Evolutionary conservation across 2,329 filamentous ascomycete species (phyloP).

Genomic region (Paraphoma sp.): DNA sequence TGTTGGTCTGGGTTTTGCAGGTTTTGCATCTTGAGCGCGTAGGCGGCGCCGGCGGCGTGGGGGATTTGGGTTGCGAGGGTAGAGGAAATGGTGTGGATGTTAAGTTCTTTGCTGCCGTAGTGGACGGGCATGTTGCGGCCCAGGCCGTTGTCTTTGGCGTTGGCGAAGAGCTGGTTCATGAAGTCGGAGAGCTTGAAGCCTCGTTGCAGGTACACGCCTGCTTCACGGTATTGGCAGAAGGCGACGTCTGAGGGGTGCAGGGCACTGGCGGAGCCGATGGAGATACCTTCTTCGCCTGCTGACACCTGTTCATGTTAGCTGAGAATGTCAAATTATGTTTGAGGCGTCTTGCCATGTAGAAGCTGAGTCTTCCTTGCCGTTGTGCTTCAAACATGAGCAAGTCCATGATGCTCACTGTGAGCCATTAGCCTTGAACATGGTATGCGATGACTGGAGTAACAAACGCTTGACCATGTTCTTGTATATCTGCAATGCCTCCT

Average conservation of each 20-base stretch:
- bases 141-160: constrained; percentile 76
- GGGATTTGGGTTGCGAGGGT: constrained; percentile 88
- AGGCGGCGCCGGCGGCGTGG: constrained; percentile 85
- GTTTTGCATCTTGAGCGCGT: constrained; percentile 83
- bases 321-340: not conserved
- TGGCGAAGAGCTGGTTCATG: constrained; percentile 95
- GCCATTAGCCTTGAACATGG: too few species aligned
- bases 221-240: constrained; percentile 93
- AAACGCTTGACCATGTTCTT: constrained; percentile 67
- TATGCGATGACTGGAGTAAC: constrained; percentile 7
- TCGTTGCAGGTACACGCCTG: constrained; percentile 87
- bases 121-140: constrained; percentile 98
- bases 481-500: constrained; percentile 67
- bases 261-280: constrained; percentile 85
- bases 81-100: constrained; percentile 88
- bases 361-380: constrained; percentile 88
- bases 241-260: constrained; percentile 85
- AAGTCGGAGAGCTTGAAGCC: constrained; percentile 88
- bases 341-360: constrained; percentile 85
- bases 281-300: constrained; percentile 92
- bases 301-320: constrained; percentile 59
- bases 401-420: constrained; percentile 81
- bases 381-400: constrained; percentile 98
- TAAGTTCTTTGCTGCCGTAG: constrained; percentile 83
- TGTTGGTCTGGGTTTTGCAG: constrained; percentile 68